Evolutionary conservation across 805 yeast genomes (phyloP).

Genomic region (Candida ponderosae): DNA sequence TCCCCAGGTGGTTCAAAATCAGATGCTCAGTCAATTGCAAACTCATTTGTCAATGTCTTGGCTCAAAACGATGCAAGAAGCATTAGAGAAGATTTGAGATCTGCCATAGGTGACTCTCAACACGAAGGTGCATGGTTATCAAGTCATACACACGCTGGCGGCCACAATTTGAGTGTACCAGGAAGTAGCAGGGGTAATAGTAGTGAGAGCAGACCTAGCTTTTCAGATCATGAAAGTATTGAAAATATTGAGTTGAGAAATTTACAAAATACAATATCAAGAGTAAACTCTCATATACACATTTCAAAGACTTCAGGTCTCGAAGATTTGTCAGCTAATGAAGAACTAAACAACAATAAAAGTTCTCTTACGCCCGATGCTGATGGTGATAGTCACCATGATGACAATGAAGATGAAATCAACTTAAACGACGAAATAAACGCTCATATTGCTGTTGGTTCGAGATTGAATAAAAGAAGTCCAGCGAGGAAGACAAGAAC

Average conservation of each 20-base stretch:
- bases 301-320: background rate
- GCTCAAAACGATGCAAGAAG: background rate
- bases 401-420: too few species aligned
- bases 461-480: background rate
- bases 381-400: too few species aligned
- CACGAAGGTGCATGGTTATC: constrained; percentile 1
- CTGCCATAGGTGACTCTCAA: constrained; percentile 1
- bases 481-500: too few species aligned
- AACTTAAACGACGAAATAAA: too few species aligned
- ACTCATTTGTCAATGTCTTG: constrained; percentile 1
- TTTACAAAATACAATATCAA: background rate
- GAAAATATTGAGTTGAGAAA: background rate
- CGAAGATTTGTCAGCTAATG: too few species aligned
- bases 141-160: background rate
- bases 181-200: too few species aligned
- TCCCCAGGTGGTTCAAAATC: background rate
- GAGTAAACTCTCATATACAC: background rate
- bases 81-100: constrained; percentile 1
- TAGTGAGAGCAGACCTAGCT: too few species aligned
- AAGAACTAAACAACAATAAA: too few species aligned
- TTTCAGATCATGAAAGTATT: too few species aligned
- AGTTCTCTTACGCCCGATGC: too few species aligned
- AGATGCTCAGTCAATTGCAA: background rate
- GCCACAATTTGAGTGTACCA: too few species aligned
- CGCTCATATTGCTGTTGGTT: too few species aligned